Conservation (phyloP, 345 rosid genomes). For the Clausena lansium region DNA sequence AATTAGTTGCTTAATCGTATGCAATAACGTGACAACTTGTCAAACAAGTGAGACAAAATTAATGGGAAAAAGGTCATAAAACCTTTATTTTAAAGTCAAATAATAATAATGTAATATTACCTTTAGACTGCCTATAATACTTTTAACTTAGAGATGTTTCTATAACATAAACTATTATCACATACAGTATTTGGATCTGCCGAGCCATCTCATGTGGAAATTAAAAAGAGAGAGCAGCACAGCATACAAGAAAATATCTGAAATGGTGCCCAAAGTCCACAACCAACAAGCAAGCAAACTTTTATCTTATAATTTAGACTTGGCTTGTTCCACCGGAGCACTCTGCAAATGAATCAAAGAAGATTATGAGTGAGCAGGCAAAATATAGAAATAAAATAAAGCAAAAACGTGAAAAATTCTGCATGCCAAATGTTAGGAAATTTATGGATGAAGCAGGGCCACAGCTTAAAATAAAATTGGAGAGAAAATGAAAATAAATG, state of each 20-base stretch:
- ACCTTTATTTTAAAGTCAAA: too few relatives aligned
- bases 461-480: too few relatives aligned
- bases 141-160: not conserved
- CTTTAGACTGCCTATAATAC: not conserved
- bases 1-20: too few relatives aligned
- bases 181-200: not conserved
- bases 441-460: too few relatives aligned
- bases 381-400: not conserved
- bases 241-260: not conserved
- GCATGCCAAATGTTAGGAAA: too few relatives aligned
- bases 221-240: not conserved
- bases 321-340: constrained; percentile 44
- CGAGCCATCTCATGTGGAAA: not conserved
- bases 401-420: too few relatives aligned
- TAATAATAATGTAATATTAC: too few relatives aligned
- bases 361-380: constrained; percentile 1
- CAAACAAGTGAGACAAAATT: not conserved
- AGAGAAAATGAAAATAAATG: too few relatives aligned
- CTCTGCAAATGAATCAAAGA: constrained; percentile 44
- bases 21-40: not conserved
- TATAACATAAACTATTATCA: not conserved
- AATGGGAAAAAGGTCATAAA: not conserved
- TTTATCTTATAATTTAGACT: constrained; percentile 35
- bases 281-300: not conserved
- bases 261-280: not conserved